These are phyloP conservation scores for Teratosphaeria zuluensis DNA, from an alignment of 2,329 filamentous ascomycete species.

Conservation along the genomic window DNA sequence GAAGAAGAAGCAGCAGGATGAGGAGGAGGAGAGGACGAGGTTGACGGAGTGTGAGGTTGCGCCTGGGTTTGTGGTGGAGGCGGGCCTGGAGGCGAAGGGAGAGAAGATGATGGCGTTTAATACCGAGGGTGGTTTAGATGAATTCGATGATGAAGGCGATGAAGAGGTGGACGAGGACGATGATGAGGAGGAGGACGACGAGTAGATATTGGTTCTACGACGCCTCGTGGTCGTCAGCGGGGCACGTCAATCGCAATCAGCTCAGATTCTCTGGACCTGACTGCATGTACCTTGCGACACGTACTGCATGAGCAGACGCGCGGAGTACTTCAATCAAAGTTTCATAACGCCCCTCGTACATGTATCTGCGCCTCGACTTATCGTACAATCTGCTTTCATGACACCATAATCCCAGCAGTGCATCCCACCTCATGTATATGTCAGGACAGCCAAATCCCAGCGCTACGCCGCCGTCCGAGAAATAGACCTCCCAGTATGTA, in stretches of 20 bases:
- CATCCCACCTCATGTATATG: too few species aligned
- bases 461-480: too few species aligned
- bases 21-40: constrained; percentile 37
- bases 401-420: not conserved
- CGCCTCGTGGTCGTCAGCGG: too few species aligned
- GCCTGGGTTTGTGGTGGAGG: constrained; percentile 71
- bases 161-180: constrained; percentile 1
- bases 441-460: too few species aligned
- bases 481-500: too few species aligned
- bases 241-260: too few species aligned
- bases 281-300: too few species aligned
- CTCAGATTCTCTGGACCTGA: too few species aligned
- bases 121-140: constrained; percentile 25
- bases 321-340: not conserved
- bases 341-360: not conserved
- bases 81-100: constrained; percentile 57
- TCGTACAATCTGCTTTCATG: not conserved
- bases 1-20: constrained; percentile 39
- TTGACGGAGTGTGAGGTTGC: constrained; percentile 88
- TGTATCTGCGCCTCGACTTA: not conserved
- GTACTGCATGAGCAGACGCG: not conserved
- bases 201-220: not conserved
- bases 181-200: not conserved
- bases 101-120: constrained; percentile 52
- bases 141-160: constrained; percentile 14